A percentile compares a stretch with the other conserved stretches of the same genome.
phyloP scores from a whole-genome alignment of 208 protist species.

The Trypanosoma caninum region DNA sequence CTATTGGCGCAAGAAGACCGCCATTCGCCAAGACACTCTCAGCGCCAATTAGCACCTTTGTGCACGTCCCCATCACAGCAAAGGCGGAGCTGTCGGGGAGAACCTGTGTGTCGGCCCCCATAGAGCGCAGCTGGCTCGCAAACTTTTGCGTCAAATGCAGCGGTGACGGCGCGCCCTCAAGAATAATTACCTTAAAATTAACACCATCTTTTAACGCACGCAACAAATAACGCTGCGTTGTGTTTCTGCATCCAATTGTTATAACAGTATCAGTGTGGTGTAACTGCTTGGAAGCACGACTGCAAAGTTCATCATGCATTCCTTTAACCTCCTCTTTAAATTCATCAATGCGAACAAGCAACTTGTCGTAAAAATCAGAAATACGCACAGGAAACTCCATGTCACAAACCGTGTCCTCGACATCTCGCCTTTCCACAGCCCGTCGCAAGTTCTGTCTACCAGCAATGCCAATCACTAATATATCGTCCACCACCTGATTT shows the following conservation, averaged over 20 bases:
- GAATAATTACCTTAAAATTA: slow-evolving; percentile 93
- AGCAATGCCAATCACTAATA: slow-evolving; percentile 63
- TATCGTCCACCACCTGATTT: slow-evolving; percentile 6
- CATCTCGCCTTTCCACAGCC: slow-evolving; percentile 45
- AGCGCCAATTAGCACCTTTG: slow-evolving; percentile 96
- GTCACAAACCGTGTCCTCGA: slow-evolving; percentile 22
- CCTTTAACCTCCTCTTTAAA: slow-evolving; percentile 60
- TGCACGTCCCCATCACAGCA: slow-evolving; percentile 97
- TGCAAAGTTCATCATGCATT: slow-evolving; percentile 74
- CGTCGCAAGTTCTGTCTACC: slow-evolving; percentile 64
- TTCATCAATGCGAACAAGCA: slow-evolving; percentile 54
- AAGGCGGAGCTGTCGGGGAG: slow-evolving; percentile 95
- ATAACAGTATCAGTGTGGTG: slow-evolving; percentile 74
- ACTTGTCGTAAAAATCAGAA: slow-evolving; percentile 49
- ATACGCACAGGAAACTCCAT: slow-evolving; percentile 53
- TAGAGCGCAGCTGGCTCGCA: slow-evolving; percentile 65
- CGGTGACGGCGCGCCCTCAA: slow-evolving; percentile 84
- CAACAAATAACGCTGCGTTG: slow-evolving; percentile 58
- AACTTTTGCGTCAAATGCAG: slow-evolving; percentile 53
- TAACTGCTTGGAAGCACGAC: slow-evolving; percentile 58
- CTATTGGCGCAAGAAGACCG: slow-evolving; percentile 93
- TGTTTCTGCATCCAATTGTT: slow-evolving; percentile 74
- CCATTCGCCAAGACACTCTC: slow-evolving; percentile 96
- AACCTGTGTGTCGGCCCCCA: slow-evolving; percentile 87
- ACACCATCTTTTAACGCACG: slow-evolving; percentile 28